phyloP scores from a whole-genome alignment of 2,329 filamentous ascomycete genomes.

The Aureobasidium mangrovei region DNA sequence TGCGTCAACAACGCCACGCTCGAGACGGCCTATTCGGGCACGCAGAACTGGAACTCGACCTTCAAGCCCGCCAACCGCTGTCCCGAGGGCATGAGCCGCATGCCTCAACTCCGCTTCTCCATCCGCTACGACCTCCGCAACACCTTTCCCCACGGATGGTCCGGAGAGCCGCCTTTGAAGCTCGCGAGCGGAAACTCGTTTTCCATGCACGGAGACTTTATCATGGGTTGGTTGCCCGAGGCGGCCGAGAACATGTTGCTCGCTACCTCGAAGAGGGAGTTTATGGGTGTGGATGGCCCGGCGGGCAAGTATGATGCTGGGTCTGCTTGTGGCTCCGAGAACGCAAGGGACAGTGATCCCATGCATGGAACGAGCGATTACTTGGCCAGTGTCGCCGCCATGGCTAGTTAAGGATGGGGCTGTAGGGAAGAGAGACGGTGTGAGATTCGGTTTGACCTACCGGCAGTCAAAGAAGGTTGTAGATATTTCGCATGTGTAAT shows the following conservation, averaged over 20 bases:
- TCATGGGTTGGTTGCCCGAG: slow-evolving; percentile 39
- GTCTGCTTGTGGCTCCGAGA: not conserved
- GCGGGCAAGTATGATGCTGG: not conserved
- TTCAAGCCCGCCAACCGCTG: slow-evolving; percentile 27
- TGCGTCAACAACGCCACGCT: slow-evolving; percentile 34
- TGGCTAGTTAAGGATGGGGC: too few relatives aligned
- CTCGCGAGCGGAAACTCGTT: slow-evolving; percentile 35
- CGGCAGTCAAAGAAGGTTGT: too few relatives aligned
- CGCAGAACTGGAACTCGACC: slow-evolving; percentile 22
- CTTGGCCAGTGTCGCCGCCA: not conserved
- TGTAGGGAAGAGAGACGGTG: too few relatives aligned
- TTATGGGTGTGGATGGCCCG: slow-evolving; percentile 28
- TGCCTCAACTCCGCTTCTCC: slow-evolving; percentile 41
- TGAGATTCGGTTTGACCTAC: too few relatives aligned
- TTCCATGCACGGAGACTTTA: slow-evolving; percentile 41
- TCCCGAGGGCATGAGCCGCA: slow-evolving; percentile 37
- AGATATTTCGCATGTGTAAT: too few relatives aligned
- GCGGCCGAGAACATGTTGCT: slow-evolving; percentile 35
- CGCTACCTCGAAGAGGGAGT: slow-evolving; percentile 31
- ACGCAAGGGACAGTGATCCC: not conserved
- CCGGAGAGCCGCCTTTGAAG: slow-evolving; percentile 36
- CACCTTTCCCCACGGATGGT: slow-evolving; percentile 37
- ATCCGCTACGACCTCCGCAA: slow-evolving; percentile 40
- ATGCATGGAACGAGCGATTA: not conserved
- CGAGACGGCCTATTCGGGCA: slow-evolving; percentile 25